Conservation (phyloP, 2,329 filamentous ascomycete species). For the Helicocarpus griseus region DNA sequence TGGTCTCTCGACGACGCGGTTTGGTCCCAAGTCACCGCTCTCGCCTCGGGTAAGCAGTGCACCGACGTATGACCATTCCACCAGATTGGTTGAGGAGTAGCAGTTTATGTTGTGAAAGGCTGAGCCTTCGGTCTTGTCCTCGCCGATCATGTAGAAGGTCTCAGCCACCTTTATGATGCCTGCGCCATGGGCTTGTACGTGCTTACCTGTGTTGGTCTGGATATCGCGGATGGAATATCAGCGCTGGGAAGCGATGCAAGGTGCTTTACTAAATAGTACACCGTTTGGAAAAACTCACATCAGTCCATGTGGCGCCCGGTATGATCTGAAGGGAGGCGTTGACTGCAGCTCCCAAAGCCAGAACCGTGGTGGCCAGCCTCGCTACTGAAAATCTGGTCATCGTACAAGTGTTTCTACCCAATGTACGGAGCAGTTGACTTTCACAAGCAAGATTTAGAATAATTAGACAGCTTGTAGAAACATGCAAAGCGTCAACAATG, state of each 20-base stretch:
- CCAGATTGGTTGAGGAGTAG: constrained; percentile 53
- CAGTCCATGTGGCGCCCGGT: not conserved
- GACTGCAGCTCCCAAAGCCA: constrained; percentile 10
- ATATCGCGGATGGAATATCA: not conserved
- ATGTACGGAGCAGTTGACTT: too few relatives aligned
- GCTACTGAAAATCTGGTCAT: not conserved
- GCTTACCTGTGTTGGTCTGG: not conserved
- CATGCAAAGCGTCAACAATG: too few relatives aligned
- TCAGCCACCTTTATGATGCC: constrained; percentile 42
- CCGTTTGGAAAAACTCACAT: too few relatives aligned
- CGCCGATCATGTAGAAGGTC: constrained; percentile 59
- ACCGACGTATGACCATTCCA: constrained; percentile 54
- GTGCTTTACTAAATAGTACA: not conserved
- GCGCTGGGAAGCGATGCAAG: not conserved
- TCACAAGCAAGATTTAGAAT: too few relatives aligned
- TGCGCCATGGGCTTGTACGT: constrained; percentile 2
- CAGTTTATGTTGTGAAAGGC: constrained; percentile 58
- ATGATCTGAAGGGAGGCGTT: constrained; percentile 8
- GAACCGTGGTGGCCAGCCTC: not conserved
- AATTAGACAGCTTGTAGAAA: too few relatives aligned
- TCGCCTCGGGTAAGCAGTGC: constrained; percentile 46
- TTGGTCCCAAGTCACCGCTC: constrained; percentile 50
- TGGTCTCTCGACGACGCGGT: constrained; percentile 55
- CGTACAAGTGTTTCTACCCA: too few relatives aligned
- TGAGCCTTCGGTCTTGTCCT: constrained; percentile 57